Conservation (phyloP, 208 protist genomes). For the Trypanosoma scelopori region DNA sequence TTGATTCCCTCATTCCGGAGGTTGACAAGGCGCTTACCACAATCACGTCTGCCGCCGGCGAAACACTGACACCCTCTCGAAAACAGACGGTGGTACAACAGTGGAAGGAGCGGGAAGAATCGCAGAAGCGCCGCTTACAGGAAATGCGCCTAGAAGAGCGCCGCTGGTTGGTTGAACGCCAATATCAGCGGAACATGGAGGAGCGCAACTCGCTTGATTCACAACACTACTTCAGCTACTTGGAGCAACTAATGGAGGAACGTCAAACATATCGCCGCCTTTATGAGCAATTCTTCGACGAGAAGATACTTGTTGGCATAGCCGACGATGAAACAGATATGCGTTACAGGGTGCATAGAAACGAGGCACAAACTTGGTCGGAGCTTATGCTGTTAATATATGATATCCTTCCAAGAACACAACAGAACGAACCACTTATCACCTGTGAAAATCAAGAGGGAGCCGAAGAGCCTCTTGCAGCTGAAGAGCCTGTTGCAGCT, state of each 20-base stretch:
- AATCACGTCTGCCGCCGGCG: neutral
- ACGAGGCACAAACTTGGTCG: slow-evolving; percentile 5
- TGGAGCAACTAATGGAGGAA: slow-evolving; percentile 17
- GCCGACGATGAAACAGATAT: slow-evolving; percentile 24
- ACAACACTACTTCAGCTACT: slow-evolving; percentile 29
- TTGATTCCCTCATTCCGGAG: slow-evolving; percentile 34
- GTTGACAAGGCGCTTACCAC: slow-evolving; percentile 18
- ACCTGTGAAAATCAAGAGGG: neutral
- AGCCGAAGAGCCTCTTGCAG: neutral
- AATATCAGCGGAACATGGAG: slow-evolving; percentile 34
- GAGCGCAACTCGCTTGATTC: slow-evolving; percentile 26
- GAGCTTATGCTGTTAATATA: slow-evolving; percentile 14
- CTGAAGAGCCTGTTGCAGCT: neutral
- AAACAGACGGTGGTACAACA: slow-evolving; percentile 10
- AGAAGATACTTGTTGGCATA: slow-evolving; percentile 22
- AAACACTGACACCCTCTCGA: neutral
- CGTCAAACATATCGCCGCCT: slow-evolving; percentile 12
- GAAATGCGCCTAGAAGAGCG: slow-evolving; percentile 28
- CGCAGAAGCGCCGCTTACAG: slow-evolving; percentile 7
- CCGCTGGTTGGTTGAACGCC: slow-evolving; percentile 36
- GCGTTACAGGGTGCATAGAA: neutral
- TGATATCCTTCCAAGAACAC: slow-evolving; percentile 1
- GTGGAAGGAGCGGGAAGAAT: slow-evolving; percentile 22
- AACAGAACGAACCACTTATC: neutral
- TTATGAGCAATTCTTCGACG: slow-evolving; percentile 21